These are phyloP conservation scores for Ophiocordyceps camponoti-floridani DNA, from an alignment of 2,329 filamentous ascomycete species.

Conservation along the genomic window DNA sequence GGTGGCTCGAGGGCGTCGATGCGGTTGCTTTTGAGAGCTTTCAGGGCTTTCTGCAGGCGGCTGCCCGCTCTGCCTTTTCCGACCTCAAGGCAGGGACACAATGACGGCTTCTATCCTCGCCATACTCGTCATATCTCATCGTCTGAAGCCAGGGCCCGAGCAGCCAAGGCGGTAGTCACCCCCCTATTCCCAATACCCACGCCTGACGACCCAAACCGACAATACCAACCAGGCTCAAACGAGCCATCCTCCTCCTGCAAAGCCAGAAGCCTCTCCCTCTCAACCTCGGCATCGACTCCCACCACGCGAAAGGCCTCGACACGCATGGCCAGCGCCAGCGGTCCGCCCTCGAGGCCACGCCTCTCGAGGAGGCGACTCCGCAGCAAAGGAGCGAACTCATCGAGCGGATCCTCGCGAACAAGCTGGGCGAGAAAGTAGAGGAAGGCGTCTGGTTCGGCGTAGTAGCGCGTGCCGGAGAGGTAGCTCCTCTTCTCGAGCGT, in stretches of 20 bases:
- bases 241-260: neutral
- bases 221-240: neutral
- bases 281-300: neutral
- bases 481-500: neutral
- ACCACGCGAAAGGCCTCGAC: neutral
- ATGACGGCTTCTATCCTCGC: neutral
- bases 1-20: conserved; percentile 56
- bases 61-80: too few relatives aligned
- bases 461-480: neutral
- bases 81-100: too few relatives aligned
- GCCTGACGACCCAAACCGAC: neutral
- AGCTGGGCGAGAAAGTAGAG: neutral
- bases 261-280: neutral
- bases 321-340: neutral
- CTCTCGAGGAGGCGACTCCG: neutral
- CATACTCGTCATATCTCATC: neutral
- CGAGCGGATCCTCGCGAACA: neutral
- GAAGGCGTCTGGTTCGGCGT: neutral
- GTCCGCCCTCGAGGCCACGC: too few relatives aligned
- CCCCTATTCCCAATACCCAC: neutral
- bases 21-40: conserved; percentile 71
- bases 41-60: conserved; percentile 52
- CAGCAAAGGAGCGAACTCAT: neutral
- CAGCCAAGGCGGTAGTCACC: neutral
- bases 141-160: neutral